Evolutionary conservation across 106 monocot genomes (phyloP), one percentile per base, ranked within the genome.

Genomic region (Hemerocallis citrina): DNA sequence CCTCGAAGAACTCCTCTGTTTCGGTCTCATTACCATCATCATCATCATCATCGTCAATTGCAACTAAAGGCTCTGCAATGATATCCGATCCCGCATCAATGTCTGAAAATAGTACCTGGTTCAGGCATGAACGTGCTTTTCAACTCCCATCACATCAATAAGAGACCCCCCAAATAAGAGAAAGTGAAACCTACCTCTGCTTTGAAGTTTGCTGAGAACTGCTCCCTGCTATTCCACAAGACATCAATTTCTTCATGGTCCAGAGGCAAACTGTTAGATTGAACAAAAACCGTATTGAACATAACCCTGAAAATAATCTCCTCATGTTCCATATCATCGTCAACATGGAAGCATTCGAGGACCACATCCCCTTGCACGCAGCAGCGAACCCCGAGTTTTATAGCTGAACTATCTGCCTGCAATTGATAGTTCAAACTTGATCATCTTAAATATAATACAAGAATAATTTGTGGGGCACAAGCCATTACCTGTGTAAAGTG

Each of bases 41-140:
- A 25, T 77, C 79, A 68, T 81, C 68, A 14, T 58, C 74, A 57
- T 82, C 77, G 55, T 46, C 74, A 49, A 39, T 40, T 58, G 22
- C 68, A 31, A 59, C 59, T 34, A 71, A 64, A 36, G 63, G 59
- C 13, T 59, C 59, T 11, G 39, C 21, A 63, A 41, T 72, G 13
- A 65, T 37, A 59, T 75, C 68, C 37, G 81, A 81, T 51, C 45
- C 70, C 6, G 66, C 65, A 77, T 77, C 84, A 57, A 74, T 67
- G 72, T 91, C 81, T 81, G 91, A 98, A 85, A 98, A 98, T 39
- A 74, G 84, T 88, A 98, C 96, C 96, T 98, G 81, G 75, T 86
- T 84, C 71, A 91, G 81, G 63, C 64, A 98, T 68, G 69, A 71
- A 76, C 71, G 38, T 59, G 7, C 38, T 80, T 79, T 66, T 80